Percentiles rank a stretch among this genome's conserved stretches.
phyloP scores from a whole-genome alignment of 108 stramenopile species.

The Ochromonas danica region DNA sequence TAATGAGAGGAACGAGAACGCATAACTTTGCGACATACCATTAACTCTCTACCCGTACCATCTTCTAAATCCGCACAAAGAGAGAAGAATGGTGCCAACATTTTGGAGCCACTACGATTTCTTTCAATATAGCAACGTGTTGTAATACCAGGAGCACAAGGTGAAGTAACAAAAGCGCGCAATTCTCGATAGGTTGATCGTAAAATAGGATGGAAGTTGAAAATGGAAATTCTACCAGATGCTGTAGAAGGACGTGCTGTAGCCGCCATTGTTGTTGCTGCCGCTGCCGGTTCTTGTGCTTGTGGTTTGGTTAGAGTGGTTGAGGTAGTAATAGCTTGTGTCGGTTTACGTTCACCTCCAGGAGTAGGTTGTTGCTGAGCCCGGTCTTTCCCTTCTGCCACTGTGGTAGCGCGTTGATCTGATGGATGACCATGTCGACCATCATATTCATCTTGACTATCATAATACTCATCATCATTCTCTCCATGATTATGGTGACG shows the following conservation, averaged over 20 bases:
- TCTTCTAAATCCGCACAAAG: conserved; percentile 61
- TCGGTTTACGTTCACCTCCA: background rate
- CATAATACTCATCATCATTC: background rate
- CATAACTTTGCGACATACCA: conserved; percentile 51
- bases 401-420: background rate
- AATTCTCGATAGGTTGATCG: conserved; percentile 23
- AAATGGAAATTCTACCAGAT: background rate
- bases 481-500: background rate
- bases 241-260: background rate
- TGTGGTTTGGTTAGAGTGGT: background rate
- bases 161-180: conserved; percentile 36
- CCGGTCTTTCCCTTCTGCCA: background rate
- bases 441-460: background rate
- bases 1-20: conserved; percentile 47
- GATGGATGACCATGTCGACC: background rate
- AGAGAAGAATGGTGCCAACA: conserved; percentile 50
- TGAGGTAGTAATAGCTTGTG: background rate
- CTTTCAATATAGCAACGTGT: conserved; percentile 58
- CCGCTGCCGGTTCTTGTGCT: background rate
- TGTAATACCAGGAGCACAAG: conserved; percentile 44
- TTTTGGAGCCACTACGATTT: conserved; percentile 43
- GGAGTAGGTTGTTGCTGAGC: background rate
- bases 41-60: conserved; percentile 56
- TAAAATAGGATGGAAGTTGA: conserved; percentile 23
- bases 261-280: background rate